A percentile compares a stretch with the other conserved stretches of the same genome.
These are phyloP conservation scores for Aspergillus costaricaensis DNA, from an alignment of 2,329 filamentous ascomycete genomes.

Conservation along the genomic window DNA sequence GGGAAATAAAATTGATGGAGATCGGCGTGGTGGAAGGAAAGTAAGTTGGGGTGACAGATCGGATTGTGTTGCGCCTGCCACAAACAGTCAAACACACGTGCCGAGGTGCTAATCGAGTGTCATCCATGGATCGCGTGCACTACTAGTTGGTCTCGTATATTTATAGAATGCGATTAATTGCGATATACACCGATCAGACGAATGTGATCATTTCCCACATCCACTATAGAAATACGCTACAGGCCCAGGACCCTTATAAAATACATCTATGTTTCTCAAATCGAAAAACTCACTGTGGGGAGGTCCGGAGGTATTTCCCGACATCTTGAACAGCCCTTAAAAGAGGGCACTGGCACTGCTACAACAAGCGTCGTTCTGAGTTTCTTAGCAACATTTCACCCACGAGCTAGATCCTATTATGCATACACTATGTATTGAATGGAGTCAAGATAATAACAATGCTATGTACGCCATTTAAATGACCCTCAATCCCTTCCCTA, in stretches of 20 bases:
- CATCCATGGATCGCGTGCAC: background rate
- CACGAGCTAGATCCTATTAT: background rate
- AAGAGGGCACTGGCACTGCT: no score
- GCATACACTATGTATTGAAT: background rate
- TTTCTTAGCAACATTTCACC: no score
- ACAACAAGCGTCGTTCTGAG: background rate
- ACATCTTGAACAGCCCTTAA: no score
- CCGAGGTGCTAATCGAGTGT: background rate
- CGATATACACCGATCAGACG: no score
- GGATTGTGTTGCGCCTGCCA: background rate
- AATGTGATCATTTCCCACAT: no score
- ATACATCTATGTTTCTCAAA: no score
- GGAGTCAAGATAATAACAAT: background rate
- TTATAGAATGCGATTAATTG: no score
- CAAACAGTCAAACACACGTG: background rate
- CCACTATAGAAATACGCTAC: no score
- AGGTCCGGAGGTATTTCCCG: no score
- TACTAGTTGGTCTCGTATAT: no score
- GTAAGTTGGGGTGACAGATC: background rate
- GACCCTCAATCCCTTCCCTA: background rate
- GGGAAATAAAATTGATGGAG: background rate
- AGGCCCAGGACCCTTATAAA: no score
- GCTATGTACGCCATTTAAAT: background rate
- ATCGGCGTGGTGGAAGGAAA: background rate
- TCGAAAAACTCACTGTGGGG: no score